These are phyloP conservation scores for Ophiosphaerella korrae DNA, from an alignment of 2,329 filamentous ascomycete genomes.

Conservation along the genomic window DNA sequence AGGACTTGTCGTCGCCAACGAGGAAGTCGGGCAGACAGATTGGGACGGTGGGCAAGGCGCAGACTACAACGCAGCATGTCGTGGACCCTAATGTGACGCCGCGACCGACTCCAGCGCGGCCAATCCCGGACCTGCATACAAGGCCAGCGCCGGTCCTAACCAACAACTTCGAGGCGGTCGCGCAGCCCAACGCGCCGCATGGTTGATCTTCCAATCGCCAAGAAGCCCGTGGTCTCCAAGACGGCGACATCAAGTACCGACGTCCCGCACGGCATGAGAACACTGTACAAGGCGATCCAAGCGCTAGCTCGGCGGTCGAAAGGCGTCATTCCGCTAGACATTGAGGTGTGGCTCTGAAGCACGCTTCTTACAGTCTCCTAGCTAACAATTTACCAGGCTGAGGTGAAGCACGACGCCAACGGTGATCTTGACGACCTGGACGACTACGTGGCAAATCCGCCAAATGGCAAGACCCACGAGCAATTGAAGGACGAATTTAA, in stretches of 20 bases:
- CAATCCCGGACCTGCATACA: slow-evolving; percentile 12
- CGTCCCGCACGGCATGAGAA: slow-evolving; percentile 17
- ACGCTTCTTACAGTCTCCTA: slow-evolving; percentile 7
- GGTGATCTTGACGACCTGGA: too few species aligned
- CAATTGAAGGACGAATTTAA: slow-evolving; percentile 24
- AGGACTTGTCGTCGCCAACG: slow-evolving; percentile 16
- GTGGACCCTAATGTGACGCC: too few species aligned
- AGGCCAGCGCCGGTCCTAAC: slow-evolving; percentile 11
- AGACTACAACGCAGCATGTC: neutral
- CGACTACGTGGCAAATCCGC: too few species aligned
- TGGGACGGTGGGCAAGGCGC: slow-evolving; percentile 11
- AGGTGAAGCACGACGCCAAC: too few species aligned
- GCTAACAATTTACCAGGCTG: too few species aligned
- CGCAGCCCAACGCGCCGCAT: slow-evolving; percentile 20
- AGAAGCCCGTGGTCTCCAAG: slow-evolving; percentile 17
- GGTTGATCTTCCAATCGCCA: slow-evolving; percentile 23
- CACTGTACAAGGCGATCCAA: slow-evolving; percentile 21
- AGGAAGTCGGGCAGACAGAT: slow-evolving; percentile 18
- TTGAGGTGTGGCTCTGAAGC: slow-evolving; percentile 18
- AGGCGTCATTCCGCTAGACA: slow-evolving; percentile 23
- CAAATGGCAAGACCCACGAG: slow-evolving; percentile 2
- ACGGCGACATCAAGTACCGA: slow-evolving; percentile 15
- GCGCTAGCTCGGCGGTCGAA: slow-evolving; percentile 13
- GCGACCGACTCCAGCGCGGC: slow-evolving; percentile 2
- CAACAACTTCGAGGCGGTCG: slow-evolving; percentile 20